Percentiles rank a stretch among this genome's conserved stretches.
Conservation (phyloP, 225 moss, liverwort and hornwort species). For the Bryoerythrophyllum caledonicum region DNA sequence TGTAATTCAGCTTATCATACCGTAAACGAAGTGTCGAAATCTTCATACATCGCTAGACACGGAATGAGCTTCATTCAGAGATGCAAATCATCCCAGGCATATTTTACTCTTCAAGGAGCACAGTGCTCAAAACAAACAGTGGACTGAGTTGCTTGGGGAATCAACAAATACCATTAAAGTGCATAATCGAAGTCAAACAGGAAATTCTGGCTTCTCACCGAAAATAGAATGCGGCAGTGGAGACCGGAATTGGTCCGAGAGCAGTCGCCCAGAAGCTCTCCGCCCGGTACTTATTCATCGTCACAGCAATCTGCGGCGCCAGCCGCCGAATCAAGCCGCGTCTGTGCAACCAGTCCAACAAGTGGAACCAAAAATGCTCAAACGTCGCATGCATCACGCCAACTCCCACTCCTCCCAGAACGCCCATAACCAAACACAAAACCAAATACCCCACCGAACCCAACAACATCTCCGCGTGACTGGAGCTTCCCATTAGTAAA, state of each 20-base stretch:
- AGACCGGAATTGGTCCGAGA: constrained; percentile 34
- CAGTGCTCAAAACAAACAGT: too few relatives aligned
- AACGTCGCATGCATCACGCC: constrained; percentile 37
- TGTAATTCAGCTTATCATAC: too few relatives aligned
- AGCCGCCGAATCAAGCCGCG: constrained; percentile 35
- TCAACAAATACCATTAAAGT: too few relatives aligned
- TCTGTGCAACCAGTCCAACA: constrained; percentile 36
- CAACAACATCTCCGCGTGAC: constrained; percentile 9
- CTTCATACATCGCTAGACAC: too few relatives aligned
- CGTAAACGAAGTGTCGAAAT: too few relatives aligned
- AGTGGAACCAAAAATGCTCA: constrained; percentile 44
- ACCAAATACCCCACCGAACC: neutral
- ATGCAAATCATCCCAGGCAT: too few relatives aligned
- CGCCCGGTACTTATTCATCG: constrained; percentile 25
- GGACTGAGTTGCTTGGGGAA: too few relatives aligned
- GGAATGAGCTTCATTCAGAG: too few relatives aligned
- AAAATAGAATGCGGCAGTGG: constrained; percentile 12
- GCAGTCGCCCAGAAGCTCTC: constrained; percentile 54
- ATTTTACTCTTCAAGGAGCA: too few relatives aligned
- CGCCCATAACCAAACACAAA: constrained; percentile 27
- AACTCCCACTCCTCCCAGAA: constrained; percentile 32
- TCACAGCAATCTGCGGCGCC: constrained; percentile 43
- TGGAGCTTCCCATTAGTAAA: too few relatives aligned
- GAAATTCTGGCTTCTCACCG: neutral
- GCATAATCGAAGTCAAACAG: too few relatives aligned